These are phyloP conservation scores for Chlorella sp. DNA, from an alignment of 139 green algal species.

Conservation along the genomic window DNA sequence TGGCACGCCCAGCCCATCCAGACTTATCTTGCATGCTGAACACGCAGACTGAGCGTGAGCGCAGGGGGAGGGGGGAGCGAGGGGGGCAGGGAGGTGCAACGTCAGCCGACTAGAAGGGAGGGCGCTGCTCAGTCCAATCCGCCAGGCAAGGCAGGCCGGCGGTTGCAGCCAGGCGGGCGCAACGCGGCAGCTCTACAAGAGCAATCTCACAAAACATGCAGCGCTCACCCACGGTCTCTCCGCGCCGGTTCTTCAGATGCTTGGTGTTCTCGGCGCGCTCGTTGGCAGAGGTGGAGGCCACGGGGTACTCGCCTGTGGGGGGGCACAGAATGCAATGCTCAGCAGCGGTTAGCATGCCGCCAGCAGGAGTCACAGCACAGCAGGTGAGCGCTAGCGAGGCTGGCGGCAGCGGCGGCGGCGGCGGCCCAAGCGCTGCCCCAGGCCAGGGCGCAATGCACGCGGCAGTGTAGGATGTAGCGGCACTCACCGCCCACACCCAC, in stretches of 20 bases:
- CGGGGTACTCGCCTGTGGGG: conserved; percentile 64
- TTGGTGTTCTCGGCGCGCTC: conserved; percentile 73
- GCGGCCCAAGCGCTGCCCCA: too few relatives aligned
- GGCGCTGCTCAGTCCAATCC: too few relatives aligned
- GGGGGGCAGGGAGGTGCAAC: background rate
- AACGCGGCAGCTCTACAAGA: too few relatives aligned
- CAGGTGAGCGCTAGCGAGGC: too few relatives aligned
- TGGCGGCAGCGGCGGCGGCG: too few relatives aligned
- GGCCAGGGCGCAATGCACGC: too few relatives aligned
- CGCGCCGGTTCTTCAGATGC: conserved; percentile 52
- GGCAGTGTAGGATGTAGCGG: too few relatives aligned
- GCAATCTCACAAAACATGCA: background rate
- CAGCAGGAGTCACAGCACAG: too few relatives aligned
- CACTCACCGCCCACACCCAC: conserved; percentile 69
- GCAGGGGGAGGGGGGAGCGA: background rate
- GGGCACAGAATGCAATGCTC: background rate
- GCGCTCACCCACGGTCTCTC: conserved; percentile 42
- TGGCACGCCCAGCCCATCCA: background rate
- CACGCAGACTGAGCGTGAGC: background rate
- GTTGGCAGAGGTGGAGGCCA: conserved; percentile 78
- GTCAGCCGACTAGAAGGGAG: too few relatives aligned
- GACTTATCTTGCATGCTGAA: conserved; percentile 10
- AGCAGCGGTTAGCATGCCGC: too few relatives aligned
- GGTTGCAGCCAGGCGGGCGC: too few relatives aligned
- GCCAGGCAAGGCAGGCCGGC: too few relatives aligned